Evolutionary conservation across 2,329 filamentous ascomycete species (phyloP).

Genomic region (Alternaria incomplexa): DNA sequence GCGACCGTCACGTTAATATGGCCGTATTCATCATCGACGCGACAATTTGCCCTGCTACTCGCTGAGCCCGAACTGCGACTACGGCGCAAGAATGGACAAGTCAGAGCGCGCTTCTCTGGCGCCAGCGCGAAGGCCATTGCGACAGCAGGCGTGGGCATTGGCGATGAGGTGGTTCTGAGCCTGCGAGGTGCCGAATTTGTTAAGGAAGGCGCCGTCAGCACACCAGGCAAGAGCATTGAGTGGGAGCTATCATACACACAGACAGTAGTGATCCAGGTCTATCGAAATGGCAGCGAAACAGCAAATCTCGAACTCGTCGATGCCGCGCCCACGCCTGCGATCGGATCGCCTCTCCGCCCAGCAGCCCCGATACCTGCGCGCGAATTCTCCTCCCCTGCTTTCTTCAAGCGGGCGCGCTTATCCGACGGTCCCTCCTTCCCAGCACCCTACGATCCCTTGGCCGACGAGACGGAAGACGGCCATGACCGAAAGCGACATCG

Average conservation of each 20-base stretch:
- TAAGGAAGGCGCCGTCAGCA: constrained; percentile 60
- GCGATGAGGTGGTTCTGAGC: constrained; percentile 74
- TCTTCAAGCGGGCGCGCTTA: constrained; percentile 70
- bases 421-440: constrained; percentile 73
- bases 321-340: constrained; percentile 35
- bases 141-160: constrained; percentile 72
- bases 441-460: constrained; percentile 67
- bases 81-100: constrained; percentile 77
- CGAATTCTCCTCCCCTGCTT: constrained; percentile 78
- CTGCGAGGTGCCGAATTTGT: constrained; percentile 73
- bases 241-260: constrained; percentile 62
- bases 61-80: constrained; percentile 85
- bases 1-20: constrained; percentile 85
- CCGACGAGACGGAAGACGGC: constrained; percentile 64
- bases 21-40: constrained; percentile 83
- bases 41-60: constrained; percentile 77
- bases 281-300: constrained; percentile 55
- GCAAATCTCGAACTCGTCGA: constrained; percentile 62
- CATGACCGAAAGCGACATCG: constrained; percentile 72
- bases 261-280: constrained; percentile 48
- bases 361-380: constrained; percentile 12
- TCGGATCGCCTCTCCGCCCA: constrained; percentile 29
- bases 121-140: constrained; percentile 73
- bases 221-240: constrained; percentile 62
- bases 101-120: constrained; percentile 77